A percentile compares a stretch with the other conserved stretches of the same genome.
phyloP scores from a whole-genome alignment of 805 yeast genomes.

The Crinitomyces ghanaensis region DNA sequence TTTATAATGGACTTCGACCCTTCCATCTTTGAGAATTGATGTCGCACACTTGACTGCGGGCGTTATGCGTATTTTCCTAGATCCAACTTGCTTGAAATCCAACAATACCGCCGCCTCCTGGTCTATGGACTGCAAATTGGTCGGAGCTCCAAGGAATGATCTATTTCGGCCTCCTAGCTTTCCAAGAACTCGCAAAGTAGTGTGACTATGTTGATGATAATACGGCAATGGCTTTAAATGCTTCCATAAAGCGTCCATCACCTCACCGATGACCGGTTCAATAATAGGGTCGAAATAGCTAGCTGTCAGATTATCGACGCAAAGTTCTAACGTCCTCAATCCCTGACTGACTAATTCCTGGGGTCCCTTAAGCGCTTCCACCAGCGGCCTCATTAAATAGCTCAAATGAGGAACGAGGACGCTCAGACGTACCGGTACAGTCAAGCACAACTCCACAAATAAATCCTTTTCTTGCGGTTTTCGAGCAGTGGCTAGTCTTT shows the following conservation, averaged over 20 bases:
- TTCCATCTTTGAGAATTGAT: conserved; percentile 56
- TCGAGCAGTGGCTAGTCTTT: conserved; percentile 70
- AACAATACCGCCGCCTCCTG: conserved; percentile 63
- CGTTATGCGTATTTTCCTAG: conserved; percentile 59
- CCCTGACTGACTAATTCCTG: conserved; percentile 94
- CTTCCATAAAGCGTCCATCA: conserved; percentile 86
- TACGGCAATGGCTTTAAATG: conserved; percentile 88
- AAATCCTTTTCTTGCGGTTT: conserved; percentile 86
- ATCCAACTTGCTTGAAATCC: conserved; percentile 54
- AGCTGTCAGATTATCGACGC: conserved; percentile 93
- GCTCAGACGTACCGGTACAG: conserved; percentile 90
- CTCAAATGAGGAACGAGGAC: conserved; percentile 88
- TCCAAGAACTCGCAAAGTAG: conserved; percentile 85
- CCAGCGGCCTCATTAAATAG: conserved; percentile 82
- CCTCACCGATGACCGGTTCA: conserved; percentile 91
- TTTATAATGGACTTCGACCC: conserved; percentile 49
- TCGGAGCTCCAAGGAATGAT: conserved; percentile 66
- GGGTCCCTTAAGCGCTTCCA: conserved; percentile 77
- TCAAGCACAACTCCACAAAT: conserved; percentile 86
- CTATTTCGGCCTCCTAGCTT: conserved; percentile 95
- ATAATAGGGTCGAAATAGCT: conserved; percentile 95
- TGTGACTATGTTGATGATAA: conserved; percentile 89
- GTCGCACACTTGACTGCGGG: conserved; percentile 77
- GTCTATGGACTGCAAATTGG: conserved; percentile 45
- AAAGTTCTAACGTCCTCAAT: conserved; percentile 80